Evolutionary conservation across 2,329 filamentous ascomycete genomes (phyloP).

Genomic region (Rutstroemia sp.): DNA sequence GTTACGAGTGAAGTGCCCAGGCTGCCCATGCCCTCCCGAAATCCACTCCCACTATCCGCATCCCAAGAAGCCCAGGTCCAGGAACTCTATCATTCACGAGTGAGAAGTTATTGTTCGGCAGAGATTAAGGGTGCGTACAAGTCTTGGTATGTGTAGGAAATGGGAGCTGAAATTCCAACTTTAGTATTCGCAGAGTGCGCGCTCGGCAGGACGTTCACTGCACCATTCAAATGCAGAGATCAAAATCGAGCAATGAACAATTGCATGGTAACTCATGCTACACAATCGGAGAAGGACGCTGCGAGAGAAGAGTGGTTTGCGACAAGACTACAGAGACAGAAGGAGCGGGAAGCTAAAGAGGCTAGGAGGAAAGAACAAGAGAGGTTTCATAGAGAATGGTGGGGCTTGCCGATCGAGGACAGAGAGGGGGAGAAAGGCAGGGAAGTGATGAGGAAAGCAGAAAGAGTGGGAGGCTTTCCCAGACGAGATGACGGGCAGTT

Average conservation of each 20-base stretch:
- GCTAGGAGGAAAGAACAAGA: conserved; percentile 54
- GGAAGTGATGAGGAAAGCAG: conserved; percentile 46
- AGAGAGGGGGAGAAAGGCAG: conserved; percentile 47
- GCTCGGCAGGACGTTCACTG: conserved; percentile 74
- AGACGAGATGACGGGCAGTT: conserved; percentile 32
- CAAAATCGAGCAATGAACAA: conserved; percentile 83
- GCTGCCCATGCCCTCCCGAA: conserved; percentile 49
- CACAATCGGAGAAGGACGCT: conserved; percentile 74
- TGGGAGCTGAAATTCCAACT: neutral
- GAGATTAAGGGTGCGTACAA: conserved; percentile 63
- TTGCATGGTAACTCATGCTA: conserved; percentile 86
- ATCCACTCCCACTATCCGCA: conserved; percentile 76
- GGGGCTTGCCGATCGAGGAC: conserved; percentile 53
- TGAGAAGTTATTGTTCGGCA: conserved; percentile 65
- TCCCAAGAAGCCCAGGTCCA: conserved; percentile 76
- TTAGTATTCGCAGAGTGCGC: conserved; percentile 89
- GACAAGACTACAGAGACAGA: conserved; percentile 61
- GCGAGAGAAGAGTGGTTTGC: conserved; percentile 93
- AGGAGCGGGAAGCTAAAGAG: conserved; percentile 57
- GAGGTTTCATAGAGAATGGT: conserved; percentile 59
- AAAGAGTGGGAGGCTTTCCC: conserved; percentile 49
- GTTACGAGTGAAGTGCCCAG: conserved; percentile 23
- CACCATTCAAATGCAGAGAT: conserved; percentile 76
- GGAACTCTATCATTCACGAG: conserved; percentile 72
- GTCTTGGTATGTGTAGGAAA: neutral